These are phyloP conservation scores for Fusarium foetens DNA, from an alignment of 2,329 filamentous ascomycete species.

Conservation along the genomic window DNA sequence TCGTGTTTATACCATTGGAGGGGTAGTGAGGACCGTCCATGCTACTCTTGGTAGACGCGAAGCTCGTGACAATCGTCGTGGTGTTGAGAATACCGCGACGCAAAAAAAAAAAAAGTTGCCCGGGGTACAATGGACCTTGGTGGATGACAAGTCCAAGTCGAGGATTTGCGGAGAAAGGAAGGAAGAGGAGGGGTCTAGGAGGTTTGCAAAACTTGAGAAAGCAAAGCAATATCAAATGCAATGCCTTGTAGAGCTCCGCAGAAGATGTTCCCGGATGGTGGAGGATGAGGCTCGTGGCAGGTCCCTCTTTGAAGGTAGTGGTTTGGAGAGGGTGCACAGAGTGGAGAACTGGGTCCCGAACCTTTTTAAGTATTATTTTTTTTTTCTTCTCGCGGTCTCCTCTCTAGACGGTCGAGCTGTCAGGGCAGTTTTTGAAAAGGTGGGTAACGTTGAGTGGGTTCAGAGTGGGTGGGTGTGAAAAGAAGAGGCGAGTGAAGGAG, in stretches of 20 bases:
- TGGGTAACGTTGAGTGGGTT: slow-evolving; percentile 43
- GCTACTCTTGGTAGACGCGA: slow-evolving; percentile 53
- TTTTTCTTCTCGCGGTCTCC: slow-evolving; percentile 35
- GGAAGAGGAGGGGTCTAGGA: slow-evolving; percentile 23
- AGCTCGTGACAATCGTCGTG: slow-evolving; percentile 39
- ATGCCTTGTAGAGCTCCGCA: slow-evolving; percentile 45
- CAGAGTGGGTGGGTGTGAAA: slow-evolving; percentile 38
- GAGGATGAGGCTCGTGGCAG: slow-evolving; percentile 55
- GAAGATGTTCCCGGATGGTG: slow-evolving; percentile 50
- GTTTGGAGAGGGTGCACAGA: slow-evolving; percentile 57
- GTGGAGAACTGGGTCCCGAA: slow-evolving; percentile 59
- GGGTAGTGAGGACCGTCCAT: slow-evolving; percentile 67
- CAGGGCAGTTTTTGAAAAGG: slow-evolving; percentile 46
- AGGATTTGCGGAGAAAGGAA: slow-evolving; percentile 38
- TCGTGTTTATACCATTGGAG: slow-evolving; percentile 67
- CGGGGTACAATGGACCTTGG: slow-evolving; percentile 38
- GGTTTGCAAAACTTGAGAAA: slow-evolving; percentile 32
- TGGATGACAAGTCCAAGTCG: slow-evolving; percentile 42
- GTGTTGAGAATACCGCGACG: slow-evolving; percentile 42
- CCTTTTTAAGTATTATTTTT: slow-evolving; percentile 53
- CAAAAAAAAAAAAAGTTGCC: slow-evolving; percentile 31
- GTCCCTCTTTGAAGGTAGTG: slow-evolving; percentile 55
- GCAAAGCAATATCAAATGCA: slow-evolving; percentile 42
- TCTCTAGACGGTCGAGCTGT: slow-evolving; percentile 38
- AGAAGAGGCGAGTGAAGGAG: slow-evolving; percentile 39